Percentiles rank a stretch among this genome's conserved stretches.
Conservation (phyloP, 768 basidiomycete genomes). For the Austroboletus festivus region DNA sequence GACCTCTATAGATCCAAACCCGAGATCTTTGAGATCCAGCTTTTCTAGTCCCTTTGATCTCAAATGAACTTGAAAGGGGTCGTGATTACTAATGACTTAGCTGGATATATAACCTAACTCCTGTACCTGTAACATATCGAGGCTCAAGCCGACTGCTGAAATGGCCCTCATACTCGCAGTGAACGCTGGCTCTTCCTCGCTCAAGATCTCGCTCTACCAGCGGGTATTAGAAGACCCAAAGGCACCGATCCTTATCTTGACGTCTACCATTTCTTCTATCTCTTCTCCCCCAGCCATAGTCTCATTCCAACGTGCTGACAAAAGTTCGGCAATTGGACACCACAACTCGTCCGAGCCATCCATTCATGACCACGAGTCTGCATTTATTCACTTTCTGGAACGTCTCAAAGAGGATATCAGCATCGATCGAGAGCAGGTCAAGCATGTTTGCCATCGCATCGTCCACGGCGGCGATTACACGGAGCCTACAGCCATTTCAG, state of each 20-base stretch:
- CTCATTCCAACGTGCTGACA: constrained; percentile 34
- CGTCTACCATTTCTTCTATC: constrained; percentile 55
- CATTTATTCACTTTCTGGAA: constrained; percentile 59
- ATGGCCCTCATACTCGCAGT: constrained; percentile 57
- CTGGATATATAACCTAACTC: no score
- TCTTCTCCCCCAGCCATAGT: constrained; percentile 53
- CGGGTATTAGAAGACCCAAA: constrained; percentile 27
- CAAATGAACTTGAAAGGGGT: no score
- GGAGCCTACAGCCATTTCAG: constrained; percentile 65
- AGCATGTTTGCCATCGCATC: constrained; percentile 68
- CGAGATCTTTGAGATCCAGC: no score
- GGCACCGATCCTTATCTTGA: constrained; percentile 45
- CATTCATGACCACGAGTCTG: constrained; percentile 57
- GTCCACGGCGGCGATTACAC: constrained; percentile 85
- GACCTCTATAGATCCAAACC: no score
- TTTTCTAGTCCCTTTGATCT: no score
- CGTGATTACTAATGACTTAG: no score
- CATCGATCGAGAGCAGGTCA: constrained; percentile 44
- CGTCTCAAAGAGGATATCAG: constrained; percentile 40
- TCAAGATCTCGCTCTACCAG: constrained; percentile 73
- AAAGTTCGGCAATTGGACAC: not conserved
- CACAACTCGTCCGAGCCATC: constrained; percentile 29
- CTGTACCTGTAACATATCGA: no score
- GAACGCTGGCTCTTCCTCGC: constrained; percentile 83
- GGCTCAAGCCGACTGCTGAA: no score